Percentiles rank a stretch among this genome's conserved stretches.
Evolutionary conservation across 1,139 yeast genomes (phyloP).

Genomic region (Geotrichum reessii): DNA sequence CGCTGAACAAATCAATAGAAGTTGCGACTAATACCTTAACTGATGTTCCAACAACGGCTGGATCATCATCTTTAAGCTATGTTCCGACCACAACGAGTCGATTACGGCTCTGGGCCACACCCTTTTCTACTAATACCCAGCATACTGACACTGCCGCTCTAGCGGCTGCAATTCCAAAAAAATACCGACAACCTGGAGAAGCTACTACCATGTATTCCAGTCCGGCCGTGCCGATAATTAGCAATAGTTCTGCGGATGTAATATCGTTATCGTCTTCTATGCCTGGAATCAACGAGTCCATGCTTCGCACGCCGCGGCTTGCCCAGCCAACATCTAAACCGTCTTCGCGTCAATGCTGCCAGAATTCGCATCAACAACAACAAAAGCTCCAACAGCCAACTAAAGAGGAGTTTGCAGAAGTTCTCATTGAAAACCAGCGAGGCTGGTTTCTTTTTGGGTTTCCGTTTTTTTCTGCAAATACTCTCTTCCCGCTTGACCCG

Average conservation of each 20-base stretch:
- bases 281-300: background rate
- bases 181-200: background rate
- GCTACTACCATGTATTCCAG: background rate
- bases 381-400: background rate
- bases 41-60: background rate
- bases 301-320: background rate
- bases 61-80: background rate
- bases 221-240: background rate
- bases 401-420: slow-evolving; percentile 25
- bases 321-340: background rate
- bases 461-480: slow-evolving; percentile 52
- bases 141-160: background rate
- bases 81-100: background rate
- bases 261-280: background rate
- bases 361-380: background rate
- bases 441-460: slow-evolving; percentile 62
- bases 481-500: slow-evolving; percentile 55
- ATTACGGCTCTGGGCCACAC: background rate
- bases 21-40: background rate
- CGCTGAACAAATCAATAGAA: background rate
- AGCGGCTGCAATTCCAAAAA: background rate
- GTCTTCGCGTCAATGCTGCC: background rate
- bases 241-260: background rate
- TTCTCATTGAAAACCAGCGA: slow-evolving; percentile 58
- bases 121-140: background rate